These are phyloP conservation scores for Gossypium arboreum DNA, from an alignment of 345 rosid species.

Conservation along the genomic window DNA sequence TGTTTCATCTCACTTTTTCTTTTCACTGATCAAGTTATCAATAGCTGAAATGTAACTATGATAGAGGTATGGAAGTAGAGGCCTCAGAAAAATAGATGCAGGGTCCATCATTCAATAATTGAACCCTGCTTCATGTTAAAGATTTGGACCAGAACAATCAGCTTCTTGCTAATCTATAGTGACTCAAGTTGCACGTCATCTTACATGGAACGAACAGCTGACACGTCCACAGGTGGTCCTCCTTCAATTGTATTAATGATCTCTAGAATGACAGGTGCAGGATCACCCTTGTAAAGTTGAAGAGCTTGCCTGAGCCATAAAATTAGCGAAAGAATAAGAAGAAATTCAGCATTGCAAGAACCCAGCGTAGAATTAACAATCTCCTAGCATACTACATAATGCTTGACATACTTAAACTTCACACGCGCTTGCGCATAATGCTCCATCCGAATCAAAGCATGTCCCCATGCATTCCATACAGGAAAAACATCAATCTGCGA, in stretches of 20 bases:
- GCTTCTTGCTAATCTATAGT: conserved; percentile 11
- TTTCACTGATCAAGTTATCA: conserved; percentile 9
- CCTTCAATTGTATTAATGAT: conserved; percentile 94
- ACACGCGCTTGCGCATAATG: conserved; percentile 91
- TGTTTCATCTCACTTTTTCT: neutral
- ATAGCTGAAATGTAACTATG: neutral
- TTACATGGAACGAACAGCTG: conserved; percentile 90
- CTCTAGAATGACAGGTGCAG: conserved; percentile 64
- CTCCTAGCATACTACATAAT: neutral
- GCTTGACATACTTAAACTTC: conserved; percentile 72
- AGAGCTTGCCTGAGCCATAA: conserved; percentile 79
- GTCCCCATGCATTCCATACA: conserved; percentile 99
- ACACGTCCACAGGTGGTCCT: conserved; percentile 90
- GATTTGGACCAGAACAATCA: neutral
- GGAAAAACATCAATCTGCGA: conserved; percentile 89
- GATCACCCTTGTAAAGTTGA: conserved; percentile 73
- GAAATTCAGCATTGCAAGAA: conserved; percentile 5
- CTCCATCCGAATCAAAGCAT: conserved; percentile 90
- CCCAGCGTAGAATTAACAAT: neutral
- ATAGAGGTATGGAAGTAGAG: neutral
- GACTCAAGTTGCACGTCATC: conserved; percentile 20
- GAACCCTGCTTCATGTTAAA: neutral
- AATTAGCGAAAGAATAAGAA: conserved; percentile 19
- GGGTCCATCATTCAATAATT: neutral
- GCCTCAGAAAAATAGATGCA: neutral